A percentile compares a stretch with the other conserved stretches of the same genome.
phyloP scores from a whole-genome alignment of 352 stramenopile species.

The Phytophthora foliorum region DNA sequence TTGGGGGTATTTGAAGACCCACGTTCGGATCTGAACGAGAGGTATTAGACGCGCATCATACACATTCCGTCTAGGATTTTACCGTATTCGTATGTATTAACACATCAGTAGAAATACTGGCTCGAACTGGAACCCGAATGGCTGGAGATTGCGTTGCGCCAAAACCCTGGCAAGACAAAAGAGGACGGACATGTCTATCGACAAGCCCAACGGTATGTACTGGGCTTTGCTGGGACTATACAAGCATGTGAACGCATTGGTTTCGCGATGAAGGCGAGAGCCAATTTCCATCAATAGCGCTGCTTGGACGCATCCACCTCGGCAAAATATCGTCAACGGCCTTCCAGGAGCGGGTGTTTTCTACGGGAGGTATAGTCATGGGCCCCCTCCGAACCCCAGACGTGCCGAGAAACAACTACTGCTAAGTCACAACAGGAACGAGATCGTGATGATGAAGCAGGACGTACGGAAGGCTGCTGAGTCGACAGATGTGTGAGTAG shows the following conservation, averaged over 20 bases:
- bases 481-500: no score
- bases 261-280: background rate
- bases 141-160: background rate
- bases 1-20: no score
- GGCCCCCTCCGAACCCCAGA: no score
- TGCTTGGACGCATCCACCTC: background rate
- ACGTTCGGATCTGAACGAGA: no score
- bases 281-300: background rate
- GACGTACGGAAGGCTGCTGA: no score
- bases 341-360: slow-evolving; percentile 8
- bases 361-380: slow-evolving; percentile 8
- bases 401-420: no score
- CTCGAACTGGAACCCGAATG: background rate
- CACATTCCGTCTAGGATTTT: no score
- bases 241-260: background rate
- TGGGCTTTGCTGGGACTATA: background rate
- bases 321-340: background rate
- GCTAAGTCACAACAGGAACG: no score
- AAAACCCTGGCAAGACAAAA: background rate
- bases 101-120: slow-evolving; percentile 21
- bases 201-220: background rate
- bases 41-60: no score
- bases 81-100: no score
- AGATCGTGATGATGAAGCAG: no score
- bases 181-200: background rate